These are phyloP conservation scores for Paramecium biaurelia DNA, from an alignment of 73 alveolate species.

Conservation along the genomic window DNA sequence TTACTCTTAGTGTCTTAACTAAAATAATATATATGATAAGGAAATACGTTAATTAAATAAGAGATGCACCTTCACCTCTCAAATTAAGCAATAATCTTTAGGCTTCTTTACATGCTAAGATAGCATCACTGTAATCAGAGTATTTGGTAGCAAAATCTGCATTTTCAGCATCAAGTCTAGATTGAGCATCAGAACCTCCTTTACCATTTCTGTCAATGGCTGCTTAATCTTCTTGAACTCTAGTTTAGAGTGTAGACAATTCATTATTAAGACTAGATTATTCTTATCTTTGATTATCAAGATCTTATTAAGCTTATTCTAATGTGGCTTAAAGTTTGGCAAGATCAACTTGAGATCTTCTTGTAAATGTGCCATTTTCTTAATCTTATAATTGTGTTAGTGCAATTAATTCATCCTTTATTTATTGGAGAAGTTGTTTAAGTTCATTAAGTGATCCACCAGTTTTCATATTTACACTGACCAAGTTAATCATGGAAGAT, in stretches of 20 bases:
- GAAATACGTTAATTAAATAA: not conserved
- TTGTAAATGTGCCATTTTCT: not conserved
- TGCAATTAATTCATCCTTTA: constrained; percentile 50
- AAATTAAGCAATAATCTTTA: constrained; percentile 22
- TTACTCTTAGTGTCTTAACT: constrained; percentile 32
- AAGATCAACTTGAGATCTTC: constrained; percentile 21
- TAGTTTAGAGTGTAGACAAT: not conserved
- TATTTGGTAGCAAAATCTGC: constrained; percentile 17
- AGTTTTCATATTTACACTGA: constrained; percentile 36
- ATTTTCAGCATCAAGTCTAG: constrained; percentile 26
- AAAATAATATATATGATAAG: not conserved
- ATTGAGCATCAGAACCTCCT: constrained; percentile 13
- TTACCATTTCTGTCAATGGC: constrained; percentile 30
- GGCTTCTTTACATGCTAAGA: constrained; percentile 47
- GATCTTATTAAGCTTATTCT: constrained; percentile 46
- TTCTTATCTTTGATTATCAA: constrained; percentile 27
- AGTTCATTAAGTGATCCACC: constrained; percentile 41
- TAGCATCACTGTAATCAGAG: constrained; percentile 36
- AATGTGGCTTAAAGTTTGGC: constrained; percentile 22
- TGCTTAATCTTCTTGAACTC: constrained; percentile 40
- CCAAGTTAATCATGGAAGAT: constrained; percentile 42
- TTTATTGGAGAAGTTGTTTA: constrained; percentile 32
- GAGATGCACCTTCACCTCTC: constrained; percentile 11
- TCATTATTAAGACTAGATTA: constrained; percentile 1
- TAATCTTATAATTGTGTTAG: not conserved